Base-by-base conservation (phyloP, 176 grass and related monocot genomes). In the Ananas comosus region DNA sequence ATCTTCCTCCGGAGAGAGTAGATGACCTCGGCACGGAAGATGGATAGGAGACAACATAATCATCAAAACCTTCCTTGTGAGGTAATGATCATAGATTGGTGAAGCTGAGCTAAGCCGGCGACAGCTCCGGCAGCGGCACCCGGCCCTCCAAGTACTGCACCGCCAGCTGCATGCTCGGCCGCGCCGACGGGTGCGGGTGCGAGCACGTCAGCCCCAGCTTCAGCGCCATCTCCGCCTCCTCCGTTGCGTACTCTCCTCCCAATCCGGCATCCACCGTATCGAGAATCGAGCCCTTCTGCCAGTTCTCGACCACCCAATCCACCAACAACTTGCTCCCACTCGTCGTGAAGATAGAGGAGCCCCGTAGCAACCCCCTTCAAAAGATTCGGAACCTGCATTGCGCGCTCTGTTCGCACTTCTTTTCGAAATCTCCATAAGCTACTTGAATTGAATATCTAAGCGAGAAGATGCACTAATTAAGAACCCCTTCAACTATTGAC, bases 341-440 rank as follows among this genome's bases (percentile, higher is more conserved):
- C 78, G 6, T 83, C 85, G 10, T 87, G 85, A 9, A 87, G 72
- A 52, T 87, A 87, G 13, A 87, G 42, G 19, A 87, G 63, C 0
- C 72, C 72, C 1, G 64, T 54, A 1, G 85, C 85, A 29, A 87
- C 65, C 3, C 65, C 80, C 42, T 79, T 87, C 58, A 87, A 87
- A n/a, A 73, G 57, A 87, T 80, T 11, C 18, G 54, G 14, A 87
- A 77, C 42, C 85, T 50, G n/a, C n/a, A n/a, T 50, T 16, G 22
- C 2, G 63, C 59, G 14, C 64, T 48, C 67, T 56, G 63, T 33
- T n/a, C 29, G 29, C 29, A 33, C 29, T 33, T 33, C 29, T 33
- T 33, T 42, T 42, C 33, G 33, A 42, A 42, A 42, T 42, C 33
- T 42, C 33, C 33, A 42, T 3, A 27, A 27, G 2, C 25, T 1